Evolutionary conservation across 129 eudicot species (phyloP).

Genomic region (Tagetes erecta): DNA sequence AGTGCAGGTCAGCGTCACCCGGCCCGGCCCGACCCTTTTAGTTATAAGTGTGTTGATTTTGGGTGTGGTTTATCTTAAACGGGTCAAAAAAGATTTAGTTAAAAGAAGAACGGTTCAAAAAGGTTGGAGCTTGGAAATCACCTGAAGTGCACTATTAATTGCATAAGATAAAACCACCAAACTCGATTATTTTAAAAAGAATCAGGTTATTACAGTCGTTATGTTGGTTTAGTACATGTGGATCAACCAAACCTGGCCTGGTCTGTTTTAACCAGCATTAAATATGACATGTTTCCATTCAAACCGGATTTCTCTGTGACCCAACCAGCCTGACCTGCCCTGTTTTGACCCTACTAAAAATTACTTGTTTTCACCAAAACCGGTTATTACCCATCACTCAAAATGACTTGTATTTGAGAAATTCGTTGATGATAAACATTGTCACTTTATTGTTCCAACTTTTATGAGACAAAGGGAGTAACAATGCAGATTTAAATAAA

Average conservation of each 20-base stretch:
- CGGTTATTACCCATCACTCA: background rate
- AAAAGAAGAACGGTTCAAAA: background rate
- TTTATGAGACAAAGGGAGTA: background rate
- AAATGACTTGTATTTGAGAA: background rate
- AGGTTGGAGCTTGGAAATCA: background rate
- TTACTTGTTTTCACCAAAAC: background rate
- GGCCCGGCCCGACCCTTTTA: background rate
- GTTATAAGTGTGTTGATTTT: background rate
- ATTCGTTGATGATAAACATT: background rate
- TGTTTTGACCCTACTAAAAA: background rate
- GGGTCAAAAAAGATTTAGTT: background rate
- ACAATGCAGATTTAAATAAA: too few relatives aligned
- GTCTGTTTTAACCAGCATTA: background rate
- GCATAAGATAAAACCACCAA: background rate
- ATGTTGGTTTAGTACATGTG: background rate
- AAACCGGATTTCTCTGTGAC: background rate
- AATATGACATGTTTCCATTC: background rate
- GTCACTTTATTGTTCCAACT: background rate
- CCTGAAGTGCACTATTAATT: background rate
- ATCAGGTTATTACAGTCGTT: background rate
- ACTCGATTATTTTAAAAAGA: background rate
- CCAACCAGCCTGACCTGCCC: background rate
- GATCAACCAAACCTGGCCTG: background rate
- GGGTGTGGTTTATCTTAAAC: background rate
- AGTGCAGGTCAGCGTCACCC: background rate